Conservation (phyloP, 2,329 filamentous ascomycete species). For the Ophidiomyces ophidiicola region DNA sequence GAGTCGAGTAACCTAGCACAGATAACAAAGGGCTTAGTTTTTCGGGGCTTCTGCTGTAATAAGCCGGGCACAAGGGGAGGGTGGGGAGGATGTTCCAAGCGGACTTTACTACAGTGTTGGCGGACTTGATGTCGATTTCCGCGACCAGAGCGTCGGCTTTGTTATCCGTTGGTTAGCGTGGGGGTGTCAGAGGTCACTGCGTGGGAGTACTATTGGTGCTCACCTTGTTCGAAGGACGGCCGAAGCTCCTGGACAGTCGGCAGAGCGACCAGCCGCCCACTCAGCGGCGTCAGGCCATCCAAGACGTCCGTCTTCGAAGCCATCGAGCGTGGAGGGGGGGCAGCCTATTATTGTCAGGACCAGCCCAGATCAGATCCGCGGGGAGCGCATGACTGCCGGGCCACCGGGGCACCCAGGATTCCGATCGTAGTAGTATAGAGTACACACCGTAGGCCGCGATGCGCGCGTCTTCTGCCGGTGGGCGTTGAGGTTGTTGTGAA, state of each 20-base stretch:
- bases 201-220: slow-evolving; percentile 9
- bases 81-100: no score
- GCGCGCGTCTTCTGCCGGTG: no score
- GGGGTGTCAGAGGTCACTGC: not conserved
- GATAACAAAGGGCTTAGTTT: slow-evolving; percentile 15
- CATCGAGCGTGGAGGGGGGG: no score
- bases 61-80: not conserved
- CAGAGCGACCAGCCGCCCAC: slow-evolving; percentile 29
- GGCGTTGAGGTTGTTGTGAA: no score
- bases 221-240: slow-evolving; percentile 33
- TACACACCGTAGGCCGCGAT: no score
- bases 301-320: no score
- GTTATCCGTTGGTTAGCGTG: slow-evolving; percentile 14
- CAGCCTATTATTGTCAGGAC: no score
- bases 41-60: slow-evolving; percentile 5
- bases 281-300: slow-evolving; percentile 21
- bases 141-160: slow-evolving; percentile 34
- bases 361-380: no score
- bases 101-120: slow-evolving; percentile 35
- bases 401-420: no score
- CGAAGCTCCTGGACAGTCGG: slow-evolving; percentile 35
- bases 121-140: slow-evolving; percentile 34
- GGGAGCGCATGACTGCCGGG: no score
- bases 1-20: slow-evolving; percentile 30
- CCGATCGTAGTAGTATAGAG: no score